Percentiles rank a stretch among this genome's conserved stretches.
Conservation (phyloP, 108 stramenopile genomes). For the Nitzschia sp. region DNA sequence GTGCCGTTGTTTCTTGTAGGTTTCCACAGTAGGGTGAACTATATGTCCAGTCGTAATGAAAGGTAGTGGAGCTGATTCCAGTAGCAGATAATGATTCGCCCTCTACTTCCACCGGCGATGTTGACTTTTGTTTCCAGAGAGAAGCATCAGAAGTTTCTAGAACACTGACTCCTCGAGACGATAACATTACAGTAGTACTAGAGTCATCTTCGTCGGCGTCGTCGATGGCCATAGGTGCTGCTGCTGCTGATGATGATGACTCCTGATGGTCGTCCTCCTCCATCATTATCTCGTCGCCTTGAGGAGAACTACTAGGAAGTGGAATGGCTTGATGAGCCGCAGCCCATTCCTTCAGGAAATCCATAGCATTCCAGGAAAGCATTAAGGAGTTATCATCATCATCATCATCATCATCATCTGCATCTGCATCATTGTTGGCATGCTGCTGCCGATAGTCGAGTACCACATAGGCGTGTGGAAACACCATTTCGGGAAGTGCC, state of each 20-base stretch:
- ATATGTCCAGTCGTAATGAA: slow-evolving; percentile 84
- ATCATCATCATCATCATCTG: not conserved
- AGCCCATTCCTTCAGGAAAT: slow-evolving; percentile 71
- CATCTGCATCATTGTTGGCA: not conserved
- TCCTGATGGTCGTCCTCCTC: too few species aligned
- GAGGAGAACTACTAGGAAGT: not conserved
- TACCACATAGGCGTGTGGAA: slow-evolving; percentile 56
- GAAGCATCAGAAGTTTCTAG: slow-evolving; percentile 59
- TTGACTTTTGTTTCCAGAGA: slow-evolving; percentile 50
- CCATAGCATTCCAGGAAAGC: slow-evolving; percentile 47
- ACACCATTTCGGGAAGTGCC: slow-evolving; percentile 77
- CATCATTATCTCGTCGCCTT: slow-evolving; percentile 1
- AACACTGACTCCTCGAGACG: slow-evolving; percentile 55
- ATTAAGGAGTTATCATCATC: not conserved
- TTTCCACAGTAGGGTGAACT: slow-evolving; percentile 54
- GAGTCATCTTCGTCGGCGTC: not conserved
- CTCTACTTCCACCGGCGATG: not conserved
- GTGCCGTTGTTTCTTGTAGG: slow-evolving; percentile 14
- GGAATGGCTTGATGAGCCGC: slow-evolving; percentile 59
- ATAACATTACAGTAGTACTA: not conserved
- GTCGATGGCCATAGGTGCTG: not conserved
- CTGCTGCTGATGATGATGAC: not conserved
- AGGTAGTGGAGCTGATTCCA: slow-evolving; percentile 28
- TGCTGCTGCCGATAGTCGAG: slow-evolving; percentile 18
- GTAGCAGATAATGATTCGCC: not conserved